Base-by-base conservation (phyloP, 2,329 filamentous ascomycete genomes). In the Neoscytalidium dimidiatum region DNA sequence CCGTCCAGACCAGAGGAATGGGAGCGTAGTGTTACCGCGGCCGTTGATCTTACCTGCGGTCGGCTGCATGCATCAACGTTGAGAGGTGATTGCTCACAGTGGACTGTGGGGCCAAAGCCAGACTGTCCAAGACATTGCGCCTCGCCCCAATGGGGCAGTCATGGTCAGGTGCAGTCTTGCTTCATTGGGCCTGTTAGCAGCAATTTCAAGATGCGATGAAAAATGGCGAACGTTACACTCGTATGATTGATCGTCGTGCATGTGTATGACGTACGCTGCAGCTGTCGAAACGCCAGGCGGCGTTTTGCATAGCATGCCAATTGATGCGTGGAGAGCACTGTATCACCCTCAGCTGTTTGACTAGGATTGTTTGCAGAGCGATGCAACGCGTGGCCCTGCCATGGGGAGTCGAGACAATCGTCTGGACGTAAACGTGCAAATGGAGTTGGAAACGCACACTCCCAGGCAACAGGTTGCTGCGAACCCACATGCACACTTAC, bases 51-150 rank as follows among this genome's bases (percentile, higher is more conserved):
- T 51, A 14, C 44, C 58, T 62, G 29, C 58, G 28, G 46, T 38
- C 35, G 58, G 46, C 48, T 43, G 61, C 61, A 63, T 63, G 61
- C 61, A 63, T 48, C 53, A 35, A 43, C 61, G 61, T 63, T 63
- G 48, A 44, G 44, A 63, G 48, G 35, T 46, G 61, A 63, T 53
- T 51, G 61, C 61, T 63, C 49, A 53, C 60, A 26, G 46, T 17
- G 33, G 44, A 52, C 46, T 62, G 44, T 49, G 44, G 58, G 44
- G 44, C 46, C 21, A 62, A 21, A 62, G 31, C 41, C 58, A 44
- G 58, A 33, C 29, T 11, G 44, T 21, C 58, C 58, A 51, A 51
- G 58, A 51, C 58, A 41, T 38, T 51, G 33, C 19, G 21, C 33
- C 29, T 33, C 31, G 29, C 21, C 28, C 41, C 26, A 62, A 62